Conservation (phyloP, 306 rosid genomes). For the Acacia melanoxylon region DNA sequence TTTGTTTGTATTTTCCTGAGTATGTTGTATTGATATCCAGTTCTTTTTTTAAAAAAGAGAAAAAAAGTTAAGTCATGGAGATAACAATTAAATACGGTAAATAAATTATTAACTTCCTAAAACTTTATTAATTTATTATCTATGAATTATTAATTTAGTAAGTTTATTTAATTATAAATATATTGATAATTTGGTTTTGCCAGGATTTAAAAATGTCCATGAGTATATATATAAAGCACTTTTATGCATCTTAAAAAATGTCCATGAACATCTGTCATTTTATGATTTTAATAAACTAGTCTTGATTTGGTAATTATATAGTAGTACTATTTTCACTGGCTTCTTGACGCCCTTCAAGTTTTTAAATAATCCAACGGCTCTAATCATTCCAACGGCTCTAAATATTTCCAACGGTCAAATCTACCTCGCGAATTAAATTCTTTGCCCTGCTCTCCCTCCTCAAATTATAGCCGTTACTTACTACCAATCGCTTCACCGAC, state of each 20-base stretch:
- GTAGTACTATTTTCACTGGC: neutral
- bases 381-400: conserved; percentile 20
- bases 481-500: conserved; percentile 13
- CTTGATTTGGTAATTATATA: too few relatives aligned
- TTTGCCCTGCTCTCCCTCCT: neutral
- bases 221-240: neutral
- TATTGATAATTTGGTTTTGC: neutral
- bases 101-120: too few relatives aligned
- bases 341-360: neutral
- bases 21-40: too few relatives aligned
- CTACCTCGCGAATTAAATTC: conserved; percentile 31
- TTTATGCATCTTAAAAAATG: neutral
- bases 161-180: too few relatives aligned
- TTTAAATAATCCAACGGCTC: conserved; percentile 52
- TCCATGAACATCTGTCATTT: neutral
- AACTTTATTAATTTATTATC: too few relatives aligned
- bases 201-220: neutral
- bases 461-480: conserved; percentile 62
- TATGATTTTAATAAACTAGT: neutral
- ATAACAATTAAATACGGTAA: too few relatives aligned
- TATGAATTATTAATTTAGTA: too few relatives aligned
- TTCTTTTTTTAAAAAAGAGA: too few relatives aligned
- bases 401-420: conserved; percentile 16
- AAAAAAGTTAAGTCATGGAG: too few relatives aligned
- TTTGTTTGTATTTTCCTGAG: too few relatives aligned